Percentiles rank a stretch among this genome's conserved stretches.
These are phyloP conservation scores for Endogone sp. DNA, from an alignment of 192 early-diverging fungal species.

Conservation along the genomic window DNA sequence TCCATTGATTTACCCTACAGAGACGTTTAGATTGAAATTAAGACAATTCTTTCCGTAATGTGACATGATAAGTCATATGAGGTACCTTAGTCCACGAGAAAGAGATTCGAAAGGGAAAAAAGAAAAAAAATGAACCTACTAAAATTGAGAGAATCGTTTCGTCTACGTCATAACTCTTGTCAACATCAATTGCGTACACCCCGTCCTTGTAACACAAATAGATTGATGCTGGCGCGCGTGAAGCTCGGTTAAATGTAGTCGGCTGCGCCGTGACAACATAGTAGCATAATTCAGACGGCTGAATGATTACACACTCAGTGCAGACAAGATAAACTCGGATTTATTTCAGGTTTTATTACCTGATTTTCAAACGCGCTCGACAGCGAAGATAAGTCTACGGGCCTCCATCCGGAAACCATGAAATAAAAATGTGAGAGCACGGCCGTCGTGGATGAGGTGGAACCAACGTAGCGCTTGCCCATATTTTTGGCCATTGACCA, in stretches of 20 bases:
- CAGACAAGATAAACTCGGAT: too few species aligned
- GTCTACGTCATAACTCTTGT: constrained; percentile 69
- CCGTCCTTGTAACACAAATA: constrained; percentile 67
- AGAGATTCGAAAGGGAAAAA: too few species aligned
- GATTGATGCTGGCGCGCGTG: constrained; percentile 65
- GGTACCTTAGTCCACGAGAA: too few species aligned
- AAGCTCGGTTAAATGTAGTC: constrained; percentile 55
- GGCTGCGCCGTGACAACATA: constrained; percentile 26
- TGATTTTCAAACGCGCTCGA: constrained; percentile 60
- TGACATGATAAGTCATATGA: neutral
- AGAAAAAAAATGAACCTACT: constrained; percentile 28
- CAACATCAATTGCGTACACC: constrained; percentile 78
- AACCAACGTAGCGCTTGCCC: constrained; percentile 65
- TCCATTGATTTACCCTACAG: constrained; percentile 82
- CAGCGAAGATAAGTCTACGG: constrained; percentile 53
- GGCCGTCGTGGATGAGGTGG: constrained; percentile 86
- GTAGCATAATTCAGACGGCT: neutral
- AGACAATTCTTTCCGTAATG: too few species aligned
- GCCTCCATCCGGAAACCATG: constrained; percentile 58
- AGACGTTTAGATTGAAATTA: neutral
- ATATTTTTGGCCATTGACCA: constrained; percentile 43
- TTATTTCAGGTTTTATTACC: constrained; percentile 30
- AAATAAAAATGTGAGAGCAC: constrained; percentile 76
- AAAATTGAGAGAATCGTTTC: constrained; percentile 71
- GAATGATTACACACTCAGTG: too few species aligned